Evolutionary conservation across 139 green algal species (phyloP), one percentile per base, ranked within the genome.

Genomic region (Chlamydomonas applanata): DNA sequence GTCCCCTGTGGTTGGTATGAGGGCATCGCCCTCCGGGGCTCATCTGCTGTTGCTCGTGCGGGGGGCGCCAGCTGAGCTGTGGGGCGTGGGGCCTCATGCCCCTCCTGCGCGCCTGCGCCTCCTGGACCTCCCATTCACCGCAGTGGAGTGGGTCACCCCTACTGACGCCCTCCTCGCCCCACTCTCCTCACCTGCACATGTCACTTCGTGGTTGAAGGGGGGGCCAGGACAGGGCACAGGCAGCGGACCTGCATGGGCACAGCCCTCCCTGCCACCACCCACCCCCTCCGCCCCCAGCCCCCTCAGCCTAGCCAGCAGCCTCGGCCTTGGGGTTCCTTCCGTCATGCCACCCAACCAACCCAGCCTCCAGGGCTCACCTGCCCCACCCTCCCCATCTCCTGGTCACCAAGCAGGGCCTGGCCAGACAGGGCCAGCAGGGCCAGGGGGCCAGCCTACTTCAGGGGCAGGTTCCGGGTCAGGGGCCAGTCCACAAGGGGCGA

Each of bases 121-220:
- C 53, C 74, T 96, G n/a, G 89, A 96, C 77, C 81, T 94, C 33
- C 86, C 86, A 20, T 94, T 95, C 82, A 89, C 82, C 7, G 81
- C 89, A 27, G 88, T 94, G 25, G 91, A 95, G 74, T 96, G 91
- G 91, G 71, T 91, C 57, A 71, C 84, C 17, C 77, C 84, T 14
- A 14, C 40, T 3, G 44, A 60, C 20, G 19, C 32, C 45, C 36
- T 63, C 9, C 49, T 17, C n/a, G 33, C 13, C 13, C 30, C 4
- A 0, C 34, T 25, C 57, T 44, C 69, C 29, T 63, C 40, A 2
- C 29, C 65, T 4, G 73, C 67, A 11, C 62, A 79, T 9, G 35
- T 73, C 2, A 57, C 73, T 14, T 34, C 53, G 4, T 79, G 73
- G 73, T 32, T 20, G 17, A 27, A 68, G 60, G 19, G 4, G 14